Evolutionary conservation across 345 rosid species (phyloP).

Genomic region (Syzygium jambos): DNA sequence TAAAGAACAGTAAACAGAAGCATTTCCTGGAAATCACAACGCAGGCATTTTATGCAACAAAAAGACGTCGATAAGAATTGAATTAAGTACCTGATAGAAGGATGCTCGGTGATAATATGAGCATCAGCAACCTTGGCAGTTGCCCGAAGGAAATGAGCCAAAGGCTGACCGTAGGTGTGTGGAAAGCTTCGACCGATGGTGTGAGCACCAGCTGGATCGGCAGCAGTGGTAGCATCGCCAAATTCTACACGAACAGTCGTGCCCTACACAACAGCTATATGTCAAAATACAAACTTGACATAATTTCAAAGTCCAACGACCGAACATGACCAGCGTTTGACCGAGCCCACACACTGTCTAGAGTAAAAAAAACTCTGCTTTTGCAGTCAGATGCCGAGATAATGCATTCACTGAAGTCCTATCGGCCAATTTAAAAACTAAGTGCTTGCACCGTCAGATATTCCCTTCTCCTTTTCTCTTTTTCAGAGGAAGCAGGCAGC

Average conservation of each 20-base stretch:
- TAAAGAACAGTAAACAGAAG: background rate
- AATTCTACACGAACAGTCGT: slow-evolving; percentile 88
- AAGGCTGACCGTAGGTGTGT: slow-evolving; percentile 76
- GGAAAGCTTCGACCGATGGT: slow-evolving; percentile 65
- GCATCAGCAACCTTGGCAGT: slow-evolving; percentile 89
- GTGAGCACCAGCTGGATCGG: slow-evolving; percentile 65
- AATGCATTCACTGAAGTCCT: background rate
- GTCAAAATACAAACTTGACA: background rate
- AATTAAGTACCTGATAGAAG: slow-evolving; percentile 47
- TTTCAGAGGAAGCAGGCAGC: background rate
- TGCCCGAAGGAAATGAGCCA: slow-evolving; percentile 91
- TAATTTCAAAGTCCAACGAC: background rate
- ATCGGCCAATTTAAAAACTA: background rate
- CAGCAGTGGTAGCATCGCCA: slow-evolving; percentile 70
- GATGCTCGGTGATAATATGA: slow-evolving; percentile 83
- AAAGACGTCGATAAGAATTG: accelerated
- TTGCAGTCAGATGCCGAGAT: background rate
- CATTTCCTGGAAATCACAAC: background rate
- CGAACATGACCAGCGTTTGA: background rate
- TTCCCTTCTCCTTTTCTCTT: too few relatives aligned
- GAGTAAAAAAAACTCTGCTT: background rate
- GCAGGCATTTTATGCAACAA: background rate
- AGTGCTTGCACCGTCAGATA: background rate
- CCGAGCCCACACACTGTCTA: background rate
- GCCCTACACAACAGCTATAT: slow-evolving; percentile 38